Base-by-base conservation (phyloP, 805 yeast genomes). In the Candida ortonii region DNA sequence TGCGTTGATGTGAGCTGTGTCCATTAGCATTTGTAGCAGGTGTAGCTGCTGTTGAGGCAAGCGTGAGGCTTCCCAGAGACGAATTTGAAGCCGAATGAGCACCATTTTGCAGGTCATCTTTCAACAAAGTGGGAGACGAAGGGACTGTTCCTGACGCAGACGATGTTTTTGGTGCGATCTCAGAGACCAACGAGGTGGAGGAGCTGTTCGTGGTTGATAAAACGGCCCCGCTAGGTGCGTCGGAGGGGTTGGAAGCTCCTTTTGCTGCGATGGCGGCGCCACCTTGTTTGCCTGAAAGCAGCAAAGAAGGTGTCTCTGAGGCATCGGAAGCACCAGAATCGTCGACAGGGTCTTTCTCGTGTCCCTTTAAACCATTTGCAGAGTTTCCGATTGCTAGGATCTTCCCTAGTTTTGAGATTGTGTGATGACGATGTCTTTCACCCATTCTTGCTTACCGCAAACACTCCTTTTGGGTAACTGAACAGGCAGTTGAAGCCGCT, bases 331-430 rank as follows among this genome's bases (percentile, higher is more conserved):
- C 12, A 10, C 26, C 26, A 14, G 16, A n/a, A 12, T 9, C 7
- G 7, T 7, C 7, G 10, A 10, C 10, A 7, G 10, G 22, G 22
- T 10, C 22, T 20, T 10, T 10, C 22, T 7, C 22, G 10, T 20
- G 10, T 7, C 10, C 10, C 10, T 10, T 10, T 10, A 20, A 7
- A 20, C 10, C 10, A 20, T 20, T 20, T 20, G 10, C 22, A 7
- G 22, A 7, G 10, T 27, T 27, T 17, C 18, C 18, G 22, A 52
- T 38, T 7, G 55, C 54, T 25, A 52, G 39, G 24, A 52, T 42
- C 25, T 47, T 45, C 7, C 55, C 57, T 25, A 52, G 39, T 36
- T 44, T 50, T 9, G 50, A 36, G 22, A 47, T 41, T 4, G 56
- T 36, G 14, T 50, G 46, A 27, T 36, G 45, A 29, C 49, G 41